Base-by-base conservation (phyloP, 1,139 yeast species). In the Scheffersomyces quercinus region DNA sequence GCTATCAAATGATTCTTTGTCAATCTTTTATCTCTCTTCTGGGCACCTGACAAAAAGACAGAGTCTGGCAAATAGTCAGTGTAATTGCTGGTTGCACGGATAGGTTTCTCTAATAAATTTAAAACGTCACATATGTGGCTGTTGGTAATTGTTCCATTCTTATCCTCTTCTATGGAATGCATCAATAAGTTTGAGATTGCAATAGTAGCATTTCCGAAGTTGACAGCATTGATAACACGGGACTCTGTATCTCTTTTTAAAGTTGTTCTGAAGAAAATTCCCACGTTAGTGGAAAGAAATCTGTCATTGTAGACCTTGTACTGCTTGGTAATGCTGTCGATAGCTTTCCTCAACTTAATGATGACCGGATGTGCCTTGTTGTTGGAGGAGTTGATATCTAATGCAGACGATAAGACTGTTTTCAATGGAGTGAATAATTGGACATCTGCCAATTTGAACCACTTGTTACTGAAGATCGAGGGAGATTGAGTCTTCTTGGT, bases 151-250 rank as follows among this genome's bases (percentile, higher is more conserved):
- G 48, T 42, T 32, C 79, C 75, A 42, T 68, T 75, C 44, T 79
- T 80, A 51, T 84, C 90, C 58, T 85, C 89, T 46, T 78, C 81
- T 28, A 79, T 70, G 0, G 90, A 81, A 53, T 76, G 81, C n/a
- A 79, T 69, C 30, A 83, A 67, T 44, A 84, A 67, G 43, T 83
- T 73, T 3, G 88, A 66, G 10, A 84, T 60, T 1, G 87, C 73
- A 37, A 84, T 75, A n/a, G 83, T 78, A 0, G 88, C 79, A 56
- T 84, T 82, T 3, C 88, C 87, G 44, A 75, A 74, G 40, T 77
- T 74, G 4, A 73, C 79, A 0, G 88, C 82, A 44, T 82, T 75
- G 14, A 81, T 72, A 1, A 83, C 72, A 37, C 89, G 64, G 15
- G 79, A 73, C 48, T 82, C 82, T 0, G 88, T 78, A 51, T 83